phyloP scores from a whole-genome alignment of 768 basidiomycete species.

The Inosperma sp. region DNA sequence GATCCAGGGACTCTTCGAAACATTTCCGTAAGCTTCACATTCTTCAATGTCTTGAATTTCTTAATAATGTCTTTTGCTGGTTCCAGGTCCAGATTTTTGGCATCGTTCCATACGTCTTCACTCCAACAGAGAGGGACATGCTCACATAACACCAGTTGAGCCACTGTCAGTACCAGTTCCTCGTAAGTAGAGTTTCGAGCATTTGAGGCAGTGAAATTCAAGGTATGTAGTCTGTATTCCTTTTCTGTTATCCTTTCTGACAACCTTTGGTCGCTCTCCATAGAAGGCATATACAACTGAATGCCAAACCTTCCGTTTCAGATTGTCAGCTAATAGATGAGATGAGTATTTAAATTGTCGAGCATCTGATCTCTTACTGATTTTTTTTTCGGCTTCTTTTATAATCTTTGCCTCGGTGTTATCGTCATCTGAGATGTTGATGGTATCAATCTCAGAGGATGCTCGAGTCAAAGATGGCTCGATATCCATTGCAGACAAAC shows the following conservation, averaged over 20 bases:
- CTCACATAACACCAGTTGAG: neutral
- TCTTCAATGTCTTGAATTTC: neutral
- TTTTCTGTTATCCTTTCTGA: neutral
- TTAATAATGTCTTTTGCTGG: neutral
- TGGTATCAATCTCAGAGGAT: neutral
- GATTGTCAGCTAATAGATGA: neutral
- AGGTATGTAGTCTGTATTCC: neutral
- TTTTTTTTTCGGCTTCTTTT: neutral
- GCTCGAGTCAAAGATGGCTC: neutral
- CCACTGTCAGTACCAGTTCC: neutral
- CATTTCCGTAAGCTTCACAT: neutral
- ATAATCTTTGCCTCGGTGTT: neutral
- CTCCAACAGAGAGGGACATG: neutral
- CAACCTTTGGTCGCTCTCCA: neutral
- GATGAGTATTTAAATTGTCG: neutral
- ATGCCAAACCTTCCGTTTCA: neutral
- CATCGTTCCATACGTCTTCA: neutral
- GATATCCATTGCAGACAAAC: neutral
- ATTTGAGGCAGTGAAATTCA: neutral
- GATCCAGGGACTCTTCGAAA: neutral
- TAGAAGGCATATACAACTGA: conserved; percentile 1
- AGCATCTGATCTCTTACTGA: neutral
- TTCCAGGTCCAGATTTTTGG: neutral
- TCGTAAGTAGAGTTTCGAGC: neutral
- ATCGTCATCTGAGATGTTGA: neutral